A percentile compares a stretch with the other conserved stretches of the same genome.
These are phyloP conservation scores for Globisporangium lucens DNA, from an alignment of 352 stramenopile species.

Conservation along the genomic window DNA sequence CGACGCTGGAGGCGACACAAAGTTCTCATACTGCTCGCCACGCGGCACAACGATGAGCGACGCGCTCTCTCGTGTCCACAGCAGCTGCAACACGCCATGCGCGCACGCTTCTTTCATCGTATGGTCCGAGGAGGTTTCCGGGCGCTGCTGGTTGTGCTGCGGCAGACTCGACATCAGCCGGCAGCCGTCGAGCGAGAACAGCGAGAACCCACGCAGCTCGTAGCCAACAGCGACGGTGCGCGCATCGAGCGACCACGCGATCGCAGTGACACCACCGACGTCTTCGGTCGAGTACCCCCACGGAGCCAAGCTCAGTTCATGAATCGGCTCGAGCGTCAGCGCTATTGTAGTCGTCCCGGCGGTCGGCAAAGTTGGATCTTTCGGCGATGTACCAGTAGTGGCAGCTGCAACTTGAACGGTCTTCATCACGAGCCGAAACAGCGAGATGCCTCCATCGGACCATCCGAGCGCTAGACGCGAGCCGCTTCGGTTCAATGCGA, in stretches of 20 bases:
- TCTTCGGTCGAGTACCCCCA: slow-evolving; percentile 65
- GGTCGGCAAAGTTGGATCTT: not conserved
- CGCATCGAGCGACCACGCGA: slow-evolving; percentile 69
- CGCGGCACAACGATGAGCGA: slow-evolving; percentile 60
- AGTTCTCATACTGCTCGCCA: slow-evolving; percentile 37
- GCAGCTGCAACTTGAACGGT: not conserved
- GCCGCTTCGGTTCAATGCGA: slow-evolving; percentile 43
- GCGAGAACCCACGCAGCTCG: slow-evolving; percentile 62
- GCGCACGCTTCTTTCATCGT: slow-evolving; percentile 54
- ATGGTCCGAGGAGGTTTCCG: slow-evolving; percentile 17
- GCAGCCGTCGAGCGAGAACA: slow-evolving; percentile 80
- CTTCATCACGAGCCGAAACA: slow-evolving; percentile 54
- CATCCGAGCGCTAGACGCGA: slow-evolving; percentile 62
- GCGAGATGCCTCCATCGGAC: slow-evolving; percentile 65
- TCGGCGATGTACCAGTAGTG: not conserved
- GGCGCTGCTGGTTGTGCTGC: slow-evolving; percentile 66
- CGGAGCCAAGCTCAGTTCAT: slow-evolving; percentile 50
- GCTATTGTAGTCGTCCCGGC: not conserved
- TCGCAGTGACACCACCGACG: slow-evolving; percentile 49
- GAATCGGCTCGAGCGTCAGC: slow-evolving; percentile 53
- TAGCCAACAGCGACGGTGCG: slow-evolving; percentile 66
- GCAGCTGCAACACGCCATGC: slow-evolving; percentile 51
- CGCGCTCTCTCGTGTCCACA: slow-evolving; percentile 64
- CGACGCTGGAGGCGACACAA: slow-evolving; percentile 25
- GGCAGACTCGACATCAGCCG: slow-evolving; percentile 81